Conservation (phyloP, 2,329 filamentous ascomycete species). For the Mycosphaerella arachidis region DNA sequence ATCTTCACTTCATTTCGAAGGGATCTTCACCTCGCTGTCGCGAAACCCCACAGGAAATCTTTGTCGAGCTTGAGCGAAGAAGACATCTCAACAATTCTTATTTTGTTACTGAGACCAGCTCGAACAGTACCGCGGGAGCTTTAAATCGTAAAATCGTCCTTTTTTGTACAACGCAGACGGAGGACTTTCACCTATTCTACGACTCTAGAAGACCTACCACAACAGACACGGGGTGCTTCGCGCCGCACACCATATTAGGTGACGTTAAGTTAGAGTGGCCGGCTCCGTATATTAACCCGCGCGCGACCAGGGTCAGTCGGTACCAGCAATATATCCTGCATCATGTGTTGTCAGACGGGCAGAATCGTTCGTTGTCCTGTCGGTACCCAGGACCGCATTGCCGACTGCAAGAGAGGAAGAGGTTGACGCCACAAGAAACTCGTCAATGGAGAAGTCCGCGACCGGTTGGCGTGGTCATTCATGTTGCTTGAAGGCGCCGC, state of each 20-base stretch:
- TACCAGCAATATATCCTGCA: neutral
- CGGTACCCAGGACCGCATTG: neutral
- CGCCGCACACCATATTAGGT: neutral
- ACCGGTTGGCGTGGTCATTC: no score
- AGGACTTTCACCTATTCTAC: neutral
- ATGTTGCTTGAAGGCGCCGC: no score
- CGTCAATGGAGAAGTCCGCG: neutral
- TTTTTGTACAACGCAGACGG: neutral
- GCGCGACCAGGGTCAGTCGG: neutral
- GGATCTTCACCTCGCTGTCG: conserved; percentile 57
- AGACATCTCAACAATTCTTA: neutral
- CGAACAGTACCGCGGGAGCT: no score
- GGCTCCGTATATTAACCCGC: neutral
- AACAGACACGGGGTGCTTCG: neutral
- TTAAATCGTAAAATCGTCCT: neutral
- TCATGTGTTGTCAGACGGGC: neutral
- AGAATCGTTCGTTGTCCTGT: neutral
- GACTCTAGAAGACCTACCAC: neutral
- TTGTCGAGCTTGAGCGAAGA: conserved; percentile 17
- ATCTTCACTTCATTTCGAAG: neutral
- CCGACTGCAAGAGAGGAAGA: neutral
- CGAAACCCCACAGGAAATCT: conserved; percentile 68
- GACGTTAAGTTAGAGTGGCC: neutral
- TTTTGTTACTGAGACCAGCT: no score
- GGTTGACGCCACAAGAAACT: neutral